Conservation (phyloP, 768 basidiomycete species). For the Lanmaoa pseudosensibilis region DNA sequence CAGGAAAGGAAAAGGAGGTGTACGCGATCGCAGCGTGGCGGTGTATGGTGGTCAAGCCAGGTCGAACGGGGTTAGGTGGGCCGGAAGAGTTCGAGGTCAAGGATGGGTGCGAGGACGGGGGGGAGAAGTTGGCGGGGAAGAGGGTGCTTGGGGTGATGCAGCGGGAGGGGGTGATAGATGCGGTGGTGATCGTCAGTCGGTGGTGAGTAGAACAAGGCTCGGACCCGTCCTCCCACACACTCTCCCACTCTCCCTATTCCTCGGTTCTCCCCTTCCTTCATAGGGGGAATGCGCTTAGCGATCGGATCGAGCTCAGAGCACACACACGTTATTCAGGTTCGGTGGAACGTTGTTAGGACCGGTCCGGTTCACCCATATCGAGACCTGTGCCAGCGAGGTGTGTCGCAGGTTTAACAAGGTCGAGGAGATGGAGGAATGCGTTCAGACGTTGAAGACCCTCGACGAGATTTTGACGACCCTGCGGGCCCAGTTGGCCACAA, state of each 20-base stretch:
- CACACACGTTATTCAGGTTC: slow-evolving; percentile 49
- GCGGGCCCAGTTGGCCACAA: slow-evolving; percentile 42
- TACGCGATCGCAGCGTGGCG: slow-evolving; percentile 82
- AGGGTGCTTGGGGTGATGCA: slow-evolving; percentile 68
- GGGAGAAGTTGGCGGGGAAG: slow-evolving; percentile 69
- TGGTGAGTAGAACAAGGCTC: slow-evolving; percentile 54
- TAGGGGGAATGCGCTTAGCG: too few species aligned
- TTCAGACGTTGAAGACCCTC: slow-evolving; percentile 55
- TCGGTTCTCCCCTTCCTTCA: not conserved
- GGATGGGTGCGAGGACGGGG: slow-evolving; percentile 70
- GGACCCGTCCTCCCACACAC: too few species aligned
- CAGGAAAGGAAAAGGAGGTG: not conserved
- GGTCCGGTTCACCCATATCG: slow-evolving; percentile 72
- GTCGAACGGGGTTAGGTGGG: slow-evolving; percentile 62
- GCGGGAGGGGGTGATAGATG: slow-evolving; percentile 68
- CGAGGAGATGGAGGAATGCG: slow-evolving; percentile 66
- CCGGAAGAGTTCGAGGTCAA: slow-evolving; percentile 74
- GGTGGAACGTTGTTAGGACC: slow-evolving; percentile 82
- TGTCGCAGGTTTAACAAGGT: slow-evolving; percentile 64
- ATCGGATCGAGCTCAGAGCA: not conserved
- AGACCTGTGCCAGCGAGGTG: slow-evolving; percentile 72
- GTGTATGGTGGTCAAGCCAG: slow-evolving; percentile 68
- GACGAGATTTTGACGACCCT: slow-evolving; percentile 62
- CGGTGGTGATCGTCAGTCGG: slow-evolving; percentile 75
- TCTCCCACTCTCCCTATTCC: too few species aligned